A percentile compares a stretch with the other conserved stretches of the same genome.
Conservation (phyloP, 2,329 filamentous ascomycete genomes). For the Penicillium sp. region DNA sequence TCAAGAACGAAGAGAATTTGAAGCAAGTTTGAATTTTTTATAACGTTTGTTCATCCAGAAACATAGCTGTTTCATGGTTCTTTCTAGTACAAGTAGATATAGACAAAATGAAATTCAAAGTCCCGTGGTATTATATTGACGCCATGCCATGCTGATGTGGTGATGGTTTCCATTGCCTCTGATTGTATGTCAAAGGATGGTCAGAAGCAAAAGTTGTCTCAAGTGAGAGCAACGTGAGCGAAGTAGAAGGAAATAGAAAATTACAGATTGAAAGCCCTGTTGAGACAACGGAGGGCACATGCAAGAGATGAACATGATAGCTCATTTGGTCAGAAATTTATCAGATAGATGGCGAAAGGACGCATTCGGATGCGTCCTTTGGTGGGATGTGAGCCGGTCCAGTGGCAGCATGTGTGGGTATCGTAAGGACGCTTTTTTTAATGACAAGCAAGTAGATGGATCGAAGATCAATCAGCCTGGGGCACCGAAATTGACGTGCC, state of each 20-base stretch:
- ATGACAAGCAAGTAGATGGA: slow-evolving; percentile 2
- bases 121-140: slow-evolving; percentile 31
- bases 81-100: slow-evolving; percentile 9
- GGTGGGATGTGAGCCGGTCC: slow-evolving; percentile 12
- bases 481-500: not conserved
- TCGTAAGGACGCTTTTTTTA: slow-evolving; percentile 31
- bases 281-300: slow-evolving; percentile 5
- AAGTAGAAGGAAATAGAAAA: slow-evolving; percentile 2
- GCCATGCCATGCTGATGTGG: slow-evolving; percentile 36
- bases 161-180: slow-evolving; percentile 10
- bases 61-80: not conserved
- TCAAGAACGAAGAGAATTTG: no score
- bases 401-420: slow-evolving; percentile 31
- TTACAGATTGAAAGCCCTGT: slow-evolving; percentile 1
- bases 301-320: not conserved
- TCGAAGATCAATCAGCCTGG: not conserved
- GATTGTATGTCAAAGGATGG: slow-evolving; percentile 8
- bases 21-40: no score
- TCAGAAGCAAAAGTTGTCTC: slow-evolving; percentile 7
- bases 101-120: slow-evolving; percentile 19
- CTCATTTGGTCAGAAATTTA: not conserved
- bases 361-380: slow-evolving; percentile 15
- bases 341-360: slow-evolving; percentile 1
- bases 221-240: slow-evolving; percentile 2
- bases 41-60: not conserved